phyloP scores from a whole-genome alignment of 2,329 filamentous ascomycete species.

The Sclerotinia trifoliorum region DNA sequence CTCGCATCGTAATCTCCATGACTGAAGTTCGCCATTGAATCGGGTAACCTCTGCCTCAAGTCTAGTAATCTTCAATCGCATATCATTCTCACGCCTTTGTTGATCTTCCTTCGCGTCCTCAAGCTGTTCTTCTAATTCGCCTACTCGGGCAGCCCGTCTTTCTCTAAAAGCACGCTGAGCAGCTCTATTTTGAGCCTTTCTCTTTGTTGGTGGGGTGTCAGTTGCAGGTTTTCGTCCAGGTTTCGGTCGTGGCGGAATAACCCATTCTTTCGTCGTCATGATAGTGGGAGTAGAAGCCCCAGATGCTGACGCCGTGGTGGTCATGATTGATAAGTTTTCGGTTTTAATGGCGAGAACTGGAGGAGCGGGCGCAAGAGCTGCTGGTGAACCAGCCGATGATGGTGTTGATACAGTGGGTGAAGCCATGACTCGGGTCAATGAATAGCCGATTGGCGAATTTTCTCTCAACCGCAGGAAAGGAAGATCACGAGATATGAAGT shows the following conservation, averaged over 20 bases:
- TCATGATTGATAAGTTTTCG: conserved; percentile 29
- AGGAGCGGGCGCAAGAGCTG: conserved; percentile 38
- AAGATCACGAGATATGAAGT: conserved; percentile 14
- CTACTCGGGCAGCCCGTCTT: conserved; percentile 78
- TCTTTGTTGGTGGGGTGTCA: conserved; percentile 87
- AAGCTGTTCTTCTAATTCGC: conserved; percentile 68
- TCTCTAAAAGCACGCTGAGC: conserved; percentile 90
- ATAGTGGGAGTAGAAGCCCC: conserved; percentile 45
- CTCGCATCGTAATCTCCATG: conserved; percentile 40
- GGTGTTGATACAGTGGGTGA: conserved; percentile 43
- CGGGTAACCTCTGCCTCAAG: conserved; percentile 67
- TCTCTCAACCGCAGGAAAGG: conserved; percentile 9
- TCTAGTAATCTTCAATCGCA: conserved; percentile 53
- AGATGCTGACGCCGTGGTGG: conserved; percentile 34
- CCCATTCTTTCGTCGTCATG: conserved; percentile 81
- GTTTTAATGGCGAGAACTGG: conserved; percentile 42
- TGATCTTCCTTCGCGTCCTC: conserved; percentile 59
- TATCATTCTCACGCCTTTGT: conserved; percentile 56
- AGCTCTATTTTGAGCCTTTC: conserved; percentile 90
- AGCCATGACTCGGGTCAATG: conserved; percentile 37
- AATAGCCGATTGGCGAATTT: conserved; percentile 24
- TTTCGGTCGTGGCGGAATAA: conserved; percentile 79
- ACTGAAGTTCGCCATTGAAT: conserved; percentile 46
- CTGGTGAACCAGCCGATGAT: conserved; percentile 43
- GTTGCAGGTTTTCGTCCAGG: conserved; percentile 92